phyloP scores from a whole-genome alignment of 495 filamentous ascomycete genomes.

The Apiosordaria backusii region DNA sequence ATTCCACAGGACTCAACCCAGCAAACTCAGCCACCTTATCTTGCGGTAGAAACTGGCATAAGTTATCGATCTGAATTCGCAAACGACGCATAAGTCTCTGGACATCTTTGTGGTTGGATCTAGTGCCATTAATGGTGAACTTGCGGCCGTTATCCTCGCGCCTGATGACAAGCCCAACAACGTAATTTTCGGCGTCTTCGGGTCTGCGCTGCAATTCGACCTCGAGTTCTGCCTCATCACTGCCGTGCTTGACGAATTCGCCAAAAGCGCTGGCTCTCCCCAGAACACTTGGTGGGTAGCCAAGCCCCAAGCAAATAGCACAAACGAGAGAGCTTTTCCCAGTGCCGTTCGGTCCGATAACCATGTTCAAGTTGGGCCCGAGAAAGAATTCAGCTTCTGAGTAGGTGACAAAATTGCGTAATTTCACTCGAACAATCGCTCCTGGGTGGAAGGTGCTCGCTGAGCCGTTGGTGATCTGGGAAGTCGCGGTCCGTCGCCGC shows the following conservation, averaged over 20 bases:
- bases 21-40: slow-evolving; percentile 96
- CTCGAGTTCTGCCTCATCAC: slow-evolving; percentile 73
- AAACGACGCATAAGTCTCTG: slow-evolving; percentile 62
- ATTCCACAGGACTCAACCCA: slow-evolving; percentile 75
- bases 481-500: slow-evolving; percentile 17
- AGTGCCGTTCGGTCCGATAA: slow-evolving; percentile 96
- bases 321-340: slow-evolving; percentile 98
- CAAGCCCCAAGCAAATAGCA: slow-evolving; percentile 91
- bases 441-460: slow-evolving; percentile 62
- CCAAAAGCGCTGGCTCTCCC: slow-evolving; percentile 80
- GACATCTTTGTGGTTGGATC: slow-evolving; percentile 56
- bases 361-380: slow-evolving; percentile 94
- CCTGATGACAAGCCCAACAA: slow-evolving; percentile 72
- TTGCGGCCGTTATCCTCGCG: slow-evolving; percentile 74
- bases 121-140: slow-evolving; percentile 66
- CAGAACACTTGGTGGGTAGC: slow-evolving; percentile 76
- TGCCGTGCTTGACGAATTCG: slow-evolving; percentile 92
- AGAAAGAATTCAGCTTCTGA: slow-evolving; percentile 82
- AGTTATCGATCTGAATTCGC: slow-evolving; percentile 91
- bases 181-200: slow-evolving; percentile 55
- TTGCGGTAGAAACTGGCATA: slow-evolving; percentile 96
- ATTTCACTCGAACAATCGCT: slow-evolving; percentile 81
- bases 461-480: slow-evolving; percentile 8
- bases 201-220: slow-evolving; percentile 71
- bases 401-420: slow-evolving; percentile 95